A percentile compares a stretch with the other conserved stretches of the same genome.
These are phyloP conservation scores for Tetracladium maxilliforme DNA, from an alignment of 2,329 filamentous ascomycete genomes.

Conservation along the genomic window DNA sequence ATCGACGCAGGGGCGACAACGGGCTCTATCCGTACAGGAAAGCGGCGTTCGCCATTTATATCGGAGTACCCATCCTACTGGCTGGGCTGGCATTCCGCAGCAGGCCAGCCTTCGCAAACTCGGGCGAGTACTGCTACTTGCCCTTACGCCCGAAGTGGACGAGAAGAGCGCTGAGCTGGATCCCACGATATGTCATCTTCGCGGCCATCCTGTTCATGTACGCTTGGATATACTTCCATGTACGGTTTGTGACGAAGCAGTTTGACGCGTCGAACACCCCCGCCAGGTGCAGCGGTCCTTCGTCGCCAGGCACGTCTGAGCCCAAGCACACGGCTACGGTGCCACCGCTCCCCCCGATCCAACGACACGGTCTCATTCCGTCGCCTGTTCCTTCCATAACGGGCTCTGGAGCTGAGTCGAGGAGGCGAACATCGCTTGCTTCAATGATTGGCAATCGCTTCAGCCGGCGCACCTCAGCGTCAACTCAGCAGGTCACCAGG, in stretches of 20 bases:
- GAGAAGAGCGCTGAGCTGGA: conserved; percentile 52
- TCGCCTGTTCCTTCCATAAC: background rate
- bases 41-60: conserved; percentile 39
- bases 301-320: conserved; percentile 3
- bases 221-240: conserved; percentile 54
- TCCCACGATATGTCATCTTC: conserved; percentile 59
- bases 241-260: conserved; percentile 28
- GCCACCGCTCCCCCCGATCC: conserved; percentile 10
- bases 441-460: too few species aligned
- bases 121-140: conserved; percentile 56
- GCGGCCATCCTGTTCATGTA: conserved; percentile 49
- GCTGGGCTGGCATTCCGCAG: conserved; percentile 50
- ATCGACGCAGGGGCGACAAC: conserved; percentile 41
- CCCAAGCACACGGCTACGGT: conserved; percentile 3
- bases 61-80: conserved; percentile 42
- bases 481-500: too few species aligned
- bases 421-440: too few species aligned
- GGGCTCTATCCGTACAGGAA: conserved; percentile 56
- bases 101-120: conserved; percentile 38
- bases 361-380: conserved; percentile 10
- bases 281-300: too few species aligned
- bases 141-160: conserved; percentile 56
- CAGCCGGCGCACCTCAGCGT: too few species aligned
- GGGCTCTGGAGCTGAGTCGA: conserved; percentile 1
- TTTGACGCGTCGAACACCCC: conserved; percentile 13